Base-by-base conservation (phyloP, 352 stramenopile species). In the Phytophthora podocarpi region DNA sequence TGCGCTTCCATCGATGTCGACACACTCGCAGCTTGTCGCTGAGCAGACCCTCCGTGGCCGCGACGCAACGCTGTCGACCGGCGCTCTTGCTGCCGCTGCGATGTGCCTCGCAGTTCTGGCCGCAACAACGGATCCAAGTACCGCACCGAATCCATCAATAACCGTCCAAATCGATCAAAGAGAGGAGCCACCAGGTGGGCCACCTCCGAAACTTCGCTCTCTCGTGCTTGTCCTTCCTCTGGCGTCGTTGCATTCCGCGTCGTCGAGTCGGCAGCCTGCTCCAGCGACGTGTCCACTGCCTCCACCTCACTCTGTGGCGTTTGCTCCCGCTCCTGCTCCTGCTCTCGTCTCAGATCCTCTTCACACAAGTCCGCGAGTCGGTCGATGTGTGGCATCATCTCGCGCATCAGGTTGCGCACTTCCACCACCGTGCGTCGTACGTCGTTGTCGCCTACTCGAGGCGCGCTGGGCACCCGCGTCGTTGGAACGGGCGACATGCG, bases 81-180 rank as follows among this genome's bases (percentile, higher is more conserved):
- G 23, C 63, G 63, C 16, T 83, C 56, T 31, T 80, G 67, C 28
- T 69, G 67, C 21, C 70, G 55, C 21, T 82, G 73, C 5, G 63
- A 80, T 15, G 77, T 62, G 2, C 52, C 64, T 48, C 63, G 67
- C 10, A 90, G 52, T 34, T 91, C 82, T 20, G 78, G 69, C 18
- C 70, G 70, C 26, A 90, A 57, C n/a, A 93, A 59, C 1, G 84
- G 73, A 47, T 92, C 78, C 26, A 96, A 59, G 35, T 70, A 72
- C 3, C 64, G 53, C 7, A 82, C 78, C 5, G 85, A 91, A 57
- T 96, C 87, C 26, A 81, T 74, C 21, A 96, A 59, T 13, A 93
- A 34, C 0, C 87, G 72, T 11, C 87, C 87, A 35, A 96, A 84
- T 28, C 87, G 84, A 63, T 96, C 87, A 45, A 96, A 93, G 18